Evolutionary conservation across 164 flowering plant genomes (phyloP).

Genomic region (Magnolia changhungtana): DNA sequence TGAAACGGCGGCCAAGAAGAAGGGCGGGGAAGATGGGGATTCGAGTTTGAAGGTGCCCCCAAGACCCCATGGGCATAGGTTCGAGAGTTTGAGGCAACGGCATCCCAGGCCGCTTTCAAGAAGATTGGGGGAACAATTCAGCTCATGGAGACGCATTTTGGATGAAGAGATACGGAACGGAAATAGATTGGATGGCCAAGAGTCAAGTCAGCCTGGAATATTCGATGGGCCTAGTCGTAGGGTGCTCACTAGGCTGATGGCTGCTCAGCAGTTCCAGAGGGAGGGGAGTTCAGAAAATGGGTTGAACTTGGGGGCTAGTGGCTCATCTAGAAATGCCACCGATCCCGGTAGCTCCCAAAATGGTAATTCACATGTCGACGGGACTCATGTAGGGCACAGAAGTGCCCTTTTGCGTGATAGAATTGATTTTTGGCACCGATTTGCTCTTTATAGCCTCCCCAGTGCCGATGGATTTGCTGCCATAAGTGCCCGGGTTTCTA

Average conservation of each 20-base stretch:
- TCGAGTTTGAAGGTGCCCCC: constrained; percentile 35
- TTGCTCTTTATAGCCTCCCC: constrained; percentile 12
- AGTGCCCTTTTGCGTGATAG: constrained; percentile 20
- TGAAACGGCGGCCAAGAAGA: constrained; percentile 16
- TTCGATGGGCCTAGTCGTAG: constrained; percentile 12
- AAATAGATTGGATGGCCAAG: constrained; percentile 17
- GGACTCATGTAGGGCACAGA: constrained; percentile 11
- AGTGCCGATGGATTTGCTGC: constrained; percentile 27
- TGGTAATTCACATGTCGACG: constrained; percentile 7
- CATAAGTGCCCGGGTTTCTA: constrained; percentile 15
- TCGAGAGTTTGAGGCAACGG: constrained; percentile 28
- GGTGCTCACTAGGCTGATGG: constrained; percentile 18
- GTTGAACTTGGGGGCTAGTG: constrained; percentile 12
- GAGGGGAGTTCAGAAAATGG: constrained; percentile 17
- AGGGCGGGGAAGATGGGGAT: constrained; percentile 11
- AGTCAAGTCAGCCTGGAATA: constrained; percentile 13
- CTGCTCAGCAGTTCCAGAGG: constrained; percentile 18
- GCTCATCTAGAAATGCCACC: constrained; percentile 10
- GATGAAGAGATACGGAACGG: constrained; percentile 22
- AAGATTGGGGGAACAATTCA: constrained; percentile 12
- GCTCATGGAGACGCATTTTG: constrained; percentile 15
- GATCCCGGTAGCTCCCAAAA: constrained; percentile 1
- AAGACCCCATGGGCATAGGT: constrained; percentile 28
- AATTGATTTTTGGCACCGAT: constrained; percentile 19
- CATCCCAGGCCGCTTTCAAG: constrained; percentile 15